Evolutionary conservation across 352 stramenopile genomes (phyloP).

Genomic region (Phytophthora colocasiae): DNA sequence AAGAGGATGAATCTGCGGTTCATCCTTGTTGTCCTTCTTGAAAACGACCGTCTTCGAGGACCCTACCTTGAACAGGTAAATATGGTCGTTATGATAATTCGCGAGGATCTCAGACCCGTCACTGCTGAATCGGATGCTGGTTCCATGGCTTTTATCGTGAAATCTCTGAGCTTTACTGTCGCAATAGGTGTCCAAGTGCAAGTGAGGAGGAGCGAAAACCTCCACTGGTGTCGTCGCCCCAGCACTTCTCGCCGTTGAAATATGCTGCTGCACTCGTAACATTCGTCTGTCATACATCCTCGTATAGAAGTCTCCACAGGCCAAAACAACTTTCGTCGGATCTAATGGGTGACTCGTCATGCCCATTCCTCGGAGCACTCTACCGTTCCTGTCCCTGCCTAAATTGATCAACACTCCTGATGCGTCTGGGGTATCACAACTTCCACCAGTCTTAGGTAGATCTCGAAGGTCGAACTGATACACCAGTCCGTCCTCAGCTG

Average conservation of each 20-base stretch:
- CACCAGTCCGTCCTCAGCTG: constrained; percentile 84
- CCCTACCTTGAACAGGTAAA: constrained; percentile 80
- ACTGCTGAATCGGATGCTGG: constrained; percentile 82
- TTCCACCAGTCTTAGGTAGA: constrained; percentile 50
- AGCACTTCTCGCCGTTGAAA: constrained; percentile 21
- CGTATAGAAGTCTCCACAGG: constrained; percentile 84
- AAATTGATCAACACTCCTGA: constrained; percentile 75
- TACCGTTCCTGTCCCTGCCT: constrained; percentile 55
- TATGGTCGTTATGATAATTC: constrained; percentile 89
- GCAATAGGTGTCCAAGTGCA: constrained; percentile 70
- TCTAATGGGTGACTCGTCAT: constrained; percentile 79
- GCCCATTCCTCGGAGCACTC: constrained; percentile 67
- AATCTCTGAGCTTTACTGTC: constrained; percentile 43
- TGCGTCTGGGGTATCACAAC: constrained; percentile 36
- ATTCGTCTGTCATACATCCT: constrained; percentile 83
- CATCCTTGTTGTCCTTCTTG: constrained; percentile 36
- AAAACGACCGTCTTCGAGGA: constrained; percentile 36
- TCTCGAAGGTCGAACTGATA: constrained; percentile 85
- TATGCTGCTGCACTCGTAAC: constrained; percentile 57
- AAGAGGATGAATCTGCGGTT: constrained; percentile 23
- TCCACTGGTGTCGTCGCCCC: constrained; percentile 60
- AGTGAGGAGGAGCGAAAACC: constrained; percentile 78
- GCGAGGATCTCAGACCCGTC: constrained; percentile 73
- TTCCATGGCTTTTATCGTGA: constrained; percentile 73
- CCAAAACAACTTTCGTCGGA: constrained; percentile 72